These are phyloP conservation scores for Nannochloropsis salina DNA, from an alignment of 108 stramenopile species.

Conservation along the genomic window DNA sequence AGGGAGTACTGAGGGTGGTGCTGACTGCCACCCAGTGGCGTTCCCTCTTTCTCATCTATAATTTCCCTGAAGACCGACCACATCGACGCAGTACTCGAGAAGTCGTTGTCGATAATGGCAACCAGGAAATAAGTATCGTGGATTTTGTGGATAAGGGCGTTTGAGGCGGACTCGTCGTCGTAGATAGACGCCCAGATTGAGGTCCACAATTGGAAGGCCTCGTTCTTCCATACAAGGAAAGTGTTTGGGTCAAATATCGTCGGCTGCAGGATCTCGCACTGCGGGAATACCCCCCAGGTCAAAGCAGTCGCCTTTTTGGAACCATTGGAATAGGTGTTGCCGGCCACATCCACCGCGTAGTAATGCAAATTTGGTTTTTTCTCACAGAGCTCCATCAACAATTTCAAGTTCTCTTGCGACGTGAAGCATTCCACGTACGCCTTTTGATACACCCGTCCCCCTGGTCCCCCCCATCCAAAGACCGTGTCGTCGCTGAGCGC, in stretches of 20 bases:
- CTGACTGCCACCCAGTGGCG: background rate
- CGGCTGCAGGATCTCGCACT: constrained; percentile 89
- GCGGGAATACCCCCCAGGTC: constrained; percentile 85
- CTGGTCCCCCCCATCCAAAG: constrained; percentile 90
- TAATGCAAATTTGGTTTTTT: constrained; percentile 62
- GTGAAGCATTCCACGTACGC: constrained; percentile 93
- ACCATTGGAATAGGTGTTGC: background rate
- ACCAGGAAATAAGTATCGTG: constrained; percentile 83
- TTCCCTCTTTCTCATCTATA: background rate
- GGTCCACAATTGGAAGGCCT: constrained; percentile 90
- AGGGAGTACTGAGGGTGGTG: background rate
- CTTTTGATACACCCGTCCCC: constrained; percentile 91
- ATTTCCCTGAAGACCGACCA: background rate
- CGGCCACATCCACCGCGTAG: constrained; percentile 64
- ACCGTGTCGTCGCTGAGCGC: constrained; percentile 62
- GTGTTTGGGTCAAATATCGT: constrained; percentile 92
- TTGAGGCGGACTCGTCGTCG: constrained; percentile 71
- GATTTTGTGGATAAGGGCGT: constrained; percentile 72
- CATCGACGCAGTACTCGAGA: constrained; percentile 31
- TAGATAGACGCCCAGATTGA: constrained; percentile 84
- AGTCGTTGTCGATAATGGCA: constrained; percentile 92
- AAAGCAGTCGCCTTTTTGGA: constrained; percentile 53
- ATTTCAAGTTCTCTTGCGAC: constrained; percentile 63
- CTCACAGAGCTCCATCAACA: constrained; percentile 60
- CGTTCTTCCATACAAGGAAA: constrained; percentile 71